phyloP scores from a whole-genome alignment of 371 early-diverging fungal genomes.

The Rhizopus arrhizus region DNA sequence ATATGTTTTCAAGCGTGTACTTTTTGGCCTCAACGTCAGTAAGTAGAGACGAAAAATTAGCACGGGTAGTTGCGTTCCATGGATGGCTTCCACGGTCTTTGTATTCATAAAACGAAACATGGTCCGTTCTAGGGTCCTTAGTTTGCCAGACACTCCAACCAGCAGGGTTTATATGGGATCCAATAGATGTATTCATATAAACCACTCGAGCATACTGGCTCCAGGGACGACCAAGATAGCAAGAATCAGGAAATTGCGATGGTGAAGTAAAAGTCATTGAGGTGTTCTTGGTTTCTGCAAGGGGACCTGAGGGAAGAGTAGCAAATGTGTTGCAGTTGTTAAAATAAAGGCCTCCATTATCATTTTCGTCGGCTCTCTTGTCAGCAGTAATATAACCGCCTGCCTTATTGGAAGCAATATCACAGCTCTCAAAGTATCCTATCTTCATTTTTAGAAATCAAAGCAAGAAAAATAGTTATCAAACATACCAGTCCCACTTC shows the following conservation, averaged over 20 bases:
- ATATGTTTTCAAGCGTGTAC: not conserved
- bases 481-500: slow-evolving; percentile 18
- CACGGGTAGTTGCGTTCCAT: not conserved
- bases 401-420: slow-evolving; percentile 10
- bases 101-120: slow-evolving; percentile 26
- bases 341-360: slow-evolving; percentile 18
- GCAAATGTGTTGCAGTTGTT: slow-evolving; percentile 10
- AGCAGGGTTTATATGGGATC: slow-evolving; percentile 21
- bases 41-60: not conserved
- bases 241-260: slow-evolving; percentile 11
- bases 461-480: no score
- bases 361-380: slow-evolving; percentile 8
- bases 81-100: slow-evolving; percentile 14
- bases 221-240: slow-evolving; percentile 37
- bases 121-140: not conserved
- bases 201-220: slow-evolving; percentile 31
- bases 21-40: not conserved
- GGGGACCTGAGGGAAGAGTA: slow-evolving; percentile 18
- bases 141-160: slow-evolving; percentile 30
- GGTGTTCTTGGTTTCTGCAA: slow-evolving; percentile 2
- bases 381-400: slow-evolving; percentile 18
- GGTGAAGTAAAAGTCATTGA: slow-evolving; percentile 12
- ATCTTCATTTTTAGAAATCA: not conserved
- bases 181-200: slow-evolving; percentile 24
- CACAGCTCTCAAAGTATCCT: slow-evolving; percentile 20